Percentiles rank a stretch among this genome's conserved stretches.
phyloP scores from a whole-genome alignment of 2,329 filamentous ascomycete genomes.

The Fusarium sp. region DNA sequence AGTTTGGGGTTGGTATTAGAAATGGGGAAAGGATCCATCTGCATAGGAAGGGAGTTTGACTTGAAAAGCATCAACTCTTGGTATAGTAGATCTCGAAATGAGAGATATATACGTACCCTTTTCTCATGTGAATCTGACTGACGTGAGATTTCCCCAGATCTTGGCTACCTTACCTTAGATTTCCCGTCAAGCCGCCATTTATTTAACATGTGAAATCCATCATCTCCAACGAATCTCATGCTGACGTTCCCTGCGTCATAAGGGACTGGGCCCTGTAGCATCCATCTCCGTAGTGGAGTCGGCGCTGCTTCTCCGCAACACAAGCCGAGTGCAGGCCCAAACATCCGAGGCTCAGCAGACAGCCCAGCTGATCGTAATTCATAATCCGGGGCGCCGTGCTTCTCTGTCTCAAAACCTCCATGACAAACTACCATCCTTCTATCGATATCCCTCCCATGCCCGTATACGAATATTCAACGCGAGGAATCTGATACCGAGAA shows the following conservation, averaged over 20 bases:
- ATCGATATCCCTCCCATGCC: constrained; percentile 20
- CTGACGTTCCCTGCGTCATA: constrained; percentile 38
- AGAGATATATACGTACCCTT: constrained; percentile 11
- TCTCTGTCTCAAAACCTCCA: constrained; percentile 18
- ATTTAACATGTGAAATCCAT: constrained; percentile 42
- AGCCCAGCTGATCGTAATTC: constrained; percentile 42
- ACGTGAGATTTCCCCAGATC: constrained; percentile 41
- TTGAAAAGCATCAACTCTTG: constrained; percentile 3
- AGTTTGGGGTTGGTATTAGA: constrained; percentile 24
- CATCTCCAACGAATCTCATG: constrained; percentile 14
- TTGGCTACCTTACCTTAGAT: constrained; percentile 14
- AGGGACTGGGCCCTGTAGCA: constrained; percentile 18
- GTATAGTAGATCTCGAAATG: not conserved
- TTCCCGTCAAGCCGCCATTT: constrained; percentile 31
- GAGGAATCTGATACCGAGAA: constrained; percentile 14
- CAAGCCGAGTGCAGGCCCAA: constrained; percentile 40
- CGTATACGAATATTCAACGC: constrained; percentile 19
- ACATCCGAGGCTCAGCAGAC: constrained; percentile 42
- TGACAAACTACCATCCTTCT: constrained; percentile 26
- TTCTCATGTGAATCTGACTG: constrained; percentile 19
- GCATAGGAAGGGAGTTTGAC: constrained; percentile 3
- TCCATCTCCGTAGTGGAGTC: constrained; percentile 11
- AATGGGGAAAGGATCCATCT: constrained; percentile 5
- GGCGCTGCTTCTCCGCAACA: constrained; percentile 38
- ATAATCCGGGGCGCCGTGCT: constrained; percentile 18